Percentiles rank a stretch among this genome's conserved stretches.
Evolutionary conservation across 2,329 filamentous ascomycete genomes (phyloP).

Genomic region (Aspergillus oerlinghausenensis): DNA sequence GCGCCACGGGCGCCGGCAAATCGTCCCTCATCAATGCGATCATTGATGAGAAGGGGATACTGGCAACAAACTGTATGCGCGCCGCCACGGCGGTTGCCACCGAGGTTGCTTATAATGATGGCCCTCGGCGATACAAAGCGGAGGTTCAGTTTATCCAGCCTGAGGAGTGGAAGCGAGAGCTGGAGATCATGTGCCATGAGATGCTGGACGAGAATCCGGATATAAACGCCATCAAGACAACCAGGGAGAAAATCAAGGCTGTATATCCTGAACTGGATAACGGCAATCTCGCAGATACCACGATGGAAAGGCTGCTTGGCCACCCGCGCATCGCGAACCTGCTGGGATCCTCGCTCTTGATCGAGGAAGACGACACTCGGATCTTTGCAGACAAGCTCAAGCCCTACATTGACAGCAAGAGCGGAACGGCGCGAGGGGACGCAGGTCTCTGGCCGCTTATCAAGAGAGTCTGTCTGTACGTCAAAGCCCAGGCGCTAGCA

Average conservation of each 20-base stretch:
- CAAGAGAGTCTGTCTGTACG: constrained; percentile 36
- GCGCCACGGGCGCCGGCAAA: constrained; percentile 60
- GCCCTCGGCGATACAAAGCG: constrained; percentile 47
- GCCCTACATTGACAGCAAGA: constrained; percentile 53
- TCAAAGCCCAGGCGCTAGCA: constrained; percentile 47
- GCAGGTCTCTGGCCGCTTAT: constrained; percentile 40
- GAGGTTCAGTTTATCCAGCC: constrained; percentile 55
- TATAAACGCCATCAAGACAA: constrained; percentile 44
- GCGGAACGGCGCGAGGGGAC: constrained; percentile 34
- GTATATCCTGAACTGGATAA: constrained; percentile 37
- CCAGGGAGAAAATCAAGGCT: constrained; percentile 39
- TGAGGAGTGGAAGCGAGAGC: constrained; percentile 52
- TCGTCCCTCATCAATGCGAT: constrained; percentile 60
- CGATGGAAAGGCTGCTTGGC: constrained; percentile 40
- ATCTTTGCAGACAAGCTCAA: constrained; percentile 47
- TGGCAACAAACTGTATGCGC: constrained; percentile 55
- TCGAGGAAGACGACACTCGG: constrained; percentile 35
- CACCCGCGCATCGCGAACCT: constrained; percentile 37
- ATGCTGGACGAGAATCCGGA: constrained; percentile 40
- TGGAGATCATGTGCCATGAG: constrained; percentile 48
- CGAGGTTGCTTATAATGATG: constrained; percentile 55
- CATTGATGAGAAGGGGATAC: constrained; percentile 56
- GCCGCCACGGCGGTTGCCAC: constrained; percentile 61
- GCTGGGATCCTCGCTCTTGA: constrained; percentile 44
- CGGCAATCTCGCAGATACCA: constrained; percentile 37